Evolutionary conservation across 768 basidiomycete species (phyloP).

Genomic region (Boletus barrowsii): DNA sequence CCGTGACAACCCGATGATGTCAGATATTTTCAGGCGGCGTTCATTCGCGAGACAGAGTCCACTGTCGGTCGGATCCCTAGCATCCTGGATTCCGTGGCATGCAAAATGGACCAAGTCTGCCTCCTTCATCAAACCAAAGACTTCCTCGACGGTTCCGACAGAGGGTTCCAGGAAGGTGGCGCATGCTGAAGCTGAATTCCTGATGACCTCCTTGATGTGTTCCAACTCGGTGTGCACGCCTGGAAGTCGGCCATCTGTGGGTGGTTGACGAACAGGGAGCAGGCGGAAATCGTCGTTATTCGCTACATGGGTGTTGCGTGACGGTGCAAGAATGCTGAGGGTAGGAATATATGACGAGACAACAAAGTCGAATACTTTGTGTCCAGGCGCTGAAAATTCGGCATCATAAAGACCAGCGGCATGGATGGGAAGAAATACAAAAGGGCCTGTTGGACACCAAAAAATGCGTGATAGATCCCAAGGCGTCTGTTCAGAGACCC

Average conservation of each 20-base stretch:
- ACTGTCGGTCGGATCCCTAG: background rate
- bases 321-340: slow-evolving; percentile 10
- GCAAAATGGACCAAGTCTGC: background rate
- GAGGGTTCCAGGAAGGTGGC: background rate
- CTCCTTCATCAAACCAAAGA: background rate
- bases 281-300: background rate
- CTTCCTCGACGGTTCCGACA: slow-evolving; percentile 10
- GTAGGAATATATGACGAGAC: background rate
- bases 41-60: no score
- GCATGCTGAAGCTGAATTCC: background rate
- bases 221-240: slow-evolving; percentile 17
- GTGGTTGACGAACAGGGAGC: slow-evolving; percentile 7
- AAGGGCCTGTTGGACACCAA: background rate
- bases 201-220: slow-evolving; percentile 15
- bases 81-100: background rate
- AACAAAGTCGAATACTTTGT: background rate
- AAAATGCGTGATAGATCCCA: background rate
- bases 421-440: background rate
- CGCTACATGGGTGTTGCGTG: background rate
- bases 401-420: background rate
- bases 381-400: background rate
- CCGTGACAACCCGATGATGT: no score
- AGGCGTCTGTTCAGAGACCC: background rate
- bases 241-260: slow-evolving; percentile 13
- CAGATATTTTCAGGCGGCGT: no score